Evolutionary conservation across 2,329 filamentous ascomycete species (phyloP), one percentile per base, ranked within the genome.

Genomic region (Pyrenochaeta sp.): DNA sequence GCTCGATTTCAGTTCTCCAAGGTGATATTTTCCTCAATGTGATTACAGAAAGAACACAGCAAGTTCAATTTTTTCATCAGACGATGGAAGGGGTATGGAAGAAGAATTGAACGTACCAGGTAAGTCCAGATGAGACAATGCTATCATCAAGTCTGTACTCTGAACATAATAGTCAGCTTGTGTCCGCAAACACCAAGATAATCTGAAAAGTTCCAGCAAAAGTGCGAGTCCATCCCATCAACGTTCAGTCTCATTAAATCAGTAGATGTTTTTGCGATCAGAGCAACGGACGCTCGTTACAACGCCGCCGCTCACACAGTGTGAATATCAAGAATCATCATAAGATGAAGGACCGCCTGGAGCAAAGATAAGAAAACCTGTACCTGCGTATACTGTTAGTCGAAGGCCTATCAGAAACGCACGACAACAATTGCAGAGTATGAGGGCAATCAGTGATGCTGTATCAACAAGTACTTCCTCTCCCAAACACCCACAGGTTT

Each of bases 321-420:
- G 82, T 85, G 82, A 85, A 85, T 85, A 85, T 76, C 77, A 65
- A 65, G 66, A 74, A 79, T 85, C 82, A 85, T 85, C 82, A 84
- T 84, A 60, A 68, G 72, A 75, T 60, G 68, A 72, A 71, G 68
- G 74, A 73, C 56, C 69, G 71, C 69, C 67, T 69, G 65, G 63
- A 58, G 57, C n/a, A 18, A 60, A 57, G 53, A 47, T 43, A 42
- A 52, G 48, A 58, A 40, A 50, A 38, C 50, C 28, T 59, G 45
- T 65, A 63, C 72, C 73, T 72, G 41, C 41, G 38, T 57, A 62
- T 55, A 31, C 42, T 50, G 48, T 57, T 37, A 60, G 47, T 48
- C 30, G 19, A 31, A 29, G 15, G 51, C 53, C 32, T 29, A 30
- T 23, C 38, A 27, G 29, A 45, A 17, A 5, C 17, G 30, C 47